Conservation (phyloP, 192 early-diverging fungal genomes). For the Nowakowskiella sp. region DNA sequence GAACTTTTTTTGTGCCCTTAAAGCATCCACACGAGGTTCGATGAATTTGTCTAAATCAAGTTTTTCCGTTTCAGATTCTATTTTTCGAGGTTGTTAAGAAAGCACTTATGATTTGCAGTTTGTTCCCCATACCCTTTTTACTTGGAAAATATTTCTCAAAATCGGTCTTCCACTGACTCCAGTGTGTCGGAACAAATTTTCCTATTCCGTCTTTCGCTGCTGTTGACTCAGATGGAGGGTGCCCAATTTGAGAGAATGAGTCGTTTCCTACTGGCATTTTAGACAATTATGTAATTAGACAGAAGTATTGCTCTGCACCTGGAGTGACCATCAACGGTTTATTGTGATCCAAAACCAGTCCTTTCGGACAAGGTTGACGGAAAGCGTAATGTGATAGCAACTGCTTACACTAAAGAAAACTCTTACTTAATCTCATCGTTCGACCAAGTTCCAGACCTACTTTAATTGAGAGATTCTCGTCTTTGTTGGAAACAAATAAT, state of each 20-base stretch:
- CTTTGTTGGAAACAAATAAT: slow-evolving; percentile 31
- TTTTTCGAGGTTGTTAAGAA: slow-evolving; percentile 9
- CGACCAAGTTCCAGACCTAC: not conserved
- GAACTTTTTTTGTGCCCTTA: slow-evolving; percentile 43
- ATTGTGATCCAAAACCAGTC: slow-evolving; percentile 28
- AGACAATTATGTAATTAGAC: slow-evolving; percentile 11
- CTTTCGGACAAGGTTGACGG: slow-evolving; percentile 17
- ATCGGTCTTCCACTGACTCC: slow-evolving; percentile 29
- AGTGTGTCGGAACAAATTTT: slow-evolving; percentile 9
- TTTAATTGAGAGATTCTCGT: slow-evolving; percentile 29
- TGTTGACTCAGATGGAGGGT: slow-evolving; percentile 22
- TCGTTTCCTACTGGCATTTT: slow-evolving; percentile 26
- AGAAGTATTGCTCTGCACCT: slow-evolving; percentile 11
- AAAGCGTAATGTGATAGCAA: slow-evolving; percentile 36
- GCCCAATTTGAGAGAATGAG: slow-evolving; percentile 38
- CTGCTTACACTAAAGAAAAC: slow-evolving; percentile 8
- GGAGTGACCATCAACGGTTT: slow-evolving; percentile 39
- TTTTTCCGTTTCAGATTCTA: not conserved
- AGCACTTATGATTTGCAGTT: not conserved
- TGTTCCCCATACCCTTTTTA: not conserved
- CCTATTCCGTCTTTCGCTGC: slow-evolving; percentile 25
- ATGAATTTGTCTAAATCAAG: slow-evolving; percentile 24
- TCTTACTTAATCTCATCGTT: not conserved
- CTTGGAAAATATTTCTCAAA: slow-evolving; percentile 32
- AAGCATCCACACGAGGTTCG: slow-evolving; percentile 28